These are phyloP conservation scores for Ramalina peruviana DNA, from an alignment of 495 filamentous ascomycete genomes.

Conservation along the genomic window DNA sequence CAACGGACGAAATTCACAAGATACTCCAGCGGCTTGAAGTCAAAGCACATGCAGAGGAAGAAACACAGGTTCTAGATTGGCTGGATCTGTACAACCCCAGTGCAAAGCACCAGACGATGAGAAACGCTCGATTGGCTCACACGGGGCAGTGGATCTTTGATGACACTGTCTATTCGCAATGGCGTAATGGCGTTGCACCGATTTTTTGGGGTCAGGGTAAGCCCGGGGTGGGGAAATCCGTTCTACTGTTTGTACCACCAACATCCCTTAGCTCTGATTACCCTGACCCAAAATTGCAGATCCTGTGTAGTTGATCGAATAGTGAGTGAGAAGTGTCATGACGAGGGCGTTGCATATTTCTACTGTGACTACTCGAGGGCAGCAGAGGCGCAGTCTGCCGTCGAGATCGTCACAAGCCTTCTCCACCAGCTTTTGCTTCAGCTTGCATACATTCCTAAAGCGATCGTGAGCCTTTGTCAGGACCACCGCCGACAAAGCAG, in stretches of 20 bases:
- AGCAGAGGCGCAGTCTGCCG: not conserved
- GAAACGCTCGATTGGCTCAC: not conserved
- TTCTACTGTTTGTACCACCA: not conserved
- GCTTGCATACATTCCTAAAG: not conserved
- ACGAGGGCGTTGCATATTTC: not conserved
- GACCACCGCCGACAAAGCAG: not conserved
- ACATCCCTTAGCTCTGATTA: not conserved
- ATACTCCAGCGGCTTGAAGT: not conserved
- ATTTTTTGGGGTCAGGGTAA: not conserved
- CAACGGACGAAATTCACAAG: not conserved
- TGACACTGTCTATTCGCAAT: not conserved
- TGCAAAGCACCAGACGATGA: not conserved
- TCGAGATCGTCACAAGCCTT: not conserved
- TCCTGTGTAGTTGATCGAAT: not conserved
- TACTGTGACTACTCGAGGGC: not conserved
- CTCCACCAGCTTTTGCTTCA: not conserved
- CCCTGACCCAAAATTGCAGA: not conserved
- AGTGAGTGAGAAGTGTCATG: not conserved
- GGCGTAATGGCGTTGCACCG: not conserved
- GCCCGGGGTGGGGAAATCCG: not conserved
- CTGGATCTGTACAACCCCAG: not conserved
- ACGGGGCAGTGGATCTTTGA: conserved; percentile 1
- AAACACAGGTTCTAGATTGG: not conserved
- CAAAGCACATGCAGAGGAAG: not conserved
- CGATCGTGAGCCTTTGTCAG: not conserved